Conservation (phyloP, 176 grass and related monocot genomes). For the Lolium rigidum region DNA sequence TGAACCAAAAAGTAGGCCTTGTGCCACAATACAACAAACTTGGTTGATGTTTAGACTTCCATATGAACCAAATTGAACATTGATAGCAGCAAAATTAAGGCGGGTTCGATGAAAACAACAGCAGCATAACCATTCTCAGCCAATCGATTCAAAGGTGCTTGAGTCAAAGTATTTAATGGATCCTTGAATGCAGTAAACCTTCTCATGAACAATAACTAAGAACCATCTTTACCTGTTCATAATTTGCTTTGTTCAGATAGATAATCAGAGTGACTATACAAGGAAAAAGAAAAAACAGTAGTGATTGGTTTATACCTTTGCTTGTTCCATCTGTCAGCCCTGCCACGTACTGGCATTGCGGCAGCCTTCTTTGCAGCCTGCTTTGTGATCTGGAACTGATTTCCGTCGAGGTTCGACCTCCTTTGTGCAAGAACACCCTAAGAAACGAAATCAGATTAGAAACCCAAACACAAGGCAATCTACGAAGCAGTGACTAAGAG, state of each 20-base stretch:
- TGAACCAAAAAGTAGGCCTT: slow-evolving; percentile 44
- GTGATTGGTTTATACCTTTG: slow-evolving; percentile 65
- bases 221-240: slow-evolving; percentile 77
- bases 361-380: slow-evolving; percentile 83
- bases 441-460: slow-evolving; percentile 44
- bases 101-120: slow-evolving; percentile 42
- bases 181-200: slow-evolving; percentile 57
- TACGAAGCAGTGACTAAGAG: neutral
- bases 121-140: slow-evolving; percentile 39
- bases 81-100: slow-evolving; percentile 33
- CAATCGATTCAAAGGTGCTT: slow-evolving; percentile 43
- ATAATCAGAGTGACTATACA: slow-evolving; percentile 15
- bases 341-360: slow-evolving; percentile 56
- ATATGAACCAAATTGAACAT: slow-evolving; percentile 30
- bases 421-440: slow-evolving; percentile 83
- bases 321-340: slow-evolving; percentile 62
- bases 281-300: neutral
- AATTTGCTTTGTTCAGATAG: slow-evolving; percentile 26
- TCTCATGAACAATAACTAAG: slow-evolving; percentile 52
- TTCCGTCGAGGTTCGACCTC: slow-evolving; percentile 87
- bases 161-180: slow-evolving; percentile 43
- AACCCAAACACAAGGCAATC: slow-evolving; percentile 7
- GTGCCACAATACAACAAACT: slow-evolving; percentile 30
- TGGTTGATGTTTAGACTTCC: slow-evolving; percentile 43
- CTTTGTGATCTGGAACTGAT: slow-evolving; percentile 74